Evolutionary conservation across 2,329 filamentous ascomycete species (phyloP), one percentile per base, ranked within the genome.

Genomic region (Bipolaris sorokiniana): DNA sequence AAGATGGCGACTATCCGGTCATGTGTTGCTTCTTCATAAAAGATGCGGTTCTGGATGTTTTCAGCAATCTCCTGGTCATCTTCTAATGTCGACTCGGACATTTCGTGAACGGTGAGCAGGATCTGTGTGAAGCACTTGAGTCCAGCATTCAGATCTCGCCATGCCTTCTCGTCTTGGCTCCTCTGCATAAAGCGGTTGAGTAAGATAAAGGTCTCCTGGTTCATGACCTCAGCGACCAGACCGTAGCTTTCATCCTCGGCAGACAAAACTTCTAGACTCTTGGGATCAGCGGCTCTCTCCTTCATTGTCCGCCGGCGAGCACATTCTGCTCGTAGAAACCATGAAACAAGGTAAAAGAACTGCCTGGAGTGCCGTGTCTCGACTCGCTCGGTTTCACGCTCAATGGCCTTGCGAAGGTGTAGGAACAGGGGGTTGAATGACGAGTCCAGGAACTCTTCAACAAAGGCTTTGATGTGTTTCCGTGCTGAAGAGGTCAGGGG

Each of bases 21-120:
- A 70, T 99, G 93, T 0, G 93, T 97, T 0, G 91, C 86, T 71
- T 98, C 92, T 76, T 99, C 95, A 78, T 99, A 99, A 75, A 99
- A 99, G n/a, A 99, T 91, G 59, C 94, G 91, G 68, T 90, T 96
- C 50, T 97, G 86, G 11, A 96, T 97, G 67, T 99, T 99, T 73
- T 99, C 94, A 0, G 95, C 94, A 73, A 99, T 98, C 67, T 98
- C 95, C 71, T 96, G 90, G 65, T 99, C 91, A n/a, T 97, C 93
- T 61, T 97, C 93, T 28, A 91, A 84, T 0, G 86, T 84, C 1
- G 91, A 95, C 45, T 90, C 87, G 1, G 88, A 83, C 93, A 99
- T 98, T 59, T 96, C 91, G 69, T 97, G 92, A 2, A 98, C 90
- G 0, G 93, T 97, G 23, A 97, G 83, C 18, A 97, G 82, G 64